phyloP scores from a whole-genome alignment of 495 filamentous ascomycete species.

The Penicillium lagena region DNA sequence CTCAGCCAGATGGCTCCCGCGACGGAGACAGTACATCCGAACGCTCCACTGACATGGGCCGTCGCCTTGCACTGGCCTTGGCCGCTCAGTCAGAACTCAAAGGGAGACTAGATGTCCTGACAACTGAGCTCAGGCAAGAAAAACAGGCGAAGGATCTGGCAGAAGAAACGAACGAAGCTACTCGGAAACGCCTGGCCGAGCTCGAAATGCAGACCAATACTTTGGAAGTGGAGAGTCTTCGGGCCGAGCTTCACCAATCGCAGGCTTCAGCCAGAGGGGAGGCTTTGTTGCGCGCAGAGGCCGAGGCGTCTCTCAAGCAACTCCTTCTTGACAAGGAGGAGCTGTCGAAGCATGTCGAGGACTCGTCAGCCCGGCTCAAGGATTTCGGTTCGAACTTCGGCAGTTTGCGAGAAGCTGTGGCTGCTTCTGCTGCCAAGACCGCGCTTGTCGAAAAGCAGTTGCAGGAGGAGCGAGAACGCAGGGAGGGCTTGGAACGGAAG shows the following conservation, averaged over 20 bases:
- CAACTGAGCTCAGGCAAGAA: slow-evolving; percentile 70
- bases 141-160: slow-evolving; percentile 72
- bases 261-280: slow-evolving; percentile 74
- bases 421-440: slow-evolving; percentile 69
- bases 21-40: slow-evolving; percentile 52
- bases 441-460: slow-evolving; percentile 71
- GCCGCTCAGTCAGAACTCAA: slow-evolving; percentile 71
- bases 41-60: slow-evolving; percentile 68
- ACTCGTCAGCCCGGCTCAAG: slow-evolving; percentile 57
- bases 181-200: slow-evolving; percentile 75
- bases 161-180: slow-evolving; percentile 79
- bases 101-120: slow-evolving; percentile 58
- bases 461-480: slow-evolving; percentile 72
- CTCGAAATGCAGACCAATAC: slow-evolving; percentile 80
- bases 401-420: slow-evolving; percentile 71
- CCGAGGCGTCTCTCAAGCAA: slow-evolving; percentile 63
- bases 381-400: slow-evolving; percentile 67
- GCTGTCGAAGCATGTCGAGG: slow-evolving; percentile 60
- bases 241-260: slow-evolving; percentile 72
- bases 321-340: slow-evolving; percentile 80
- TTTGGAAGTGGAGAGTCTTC: slow-evolving; percentile 75
- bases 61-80: slow-evolving; percentile 75
- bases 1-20: slow-evolving; percentile 57
- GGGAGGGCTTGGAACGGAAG: slow-evolving; percentile 74
- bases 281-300: slow-evolving; percentile 66